Percentiles rank a stretch among this genome's conserved stretches.
Conservation (phyloP, 2,329 filamentous ascomycete genomes). For the Pestalotiopsis sp. region DNA sequence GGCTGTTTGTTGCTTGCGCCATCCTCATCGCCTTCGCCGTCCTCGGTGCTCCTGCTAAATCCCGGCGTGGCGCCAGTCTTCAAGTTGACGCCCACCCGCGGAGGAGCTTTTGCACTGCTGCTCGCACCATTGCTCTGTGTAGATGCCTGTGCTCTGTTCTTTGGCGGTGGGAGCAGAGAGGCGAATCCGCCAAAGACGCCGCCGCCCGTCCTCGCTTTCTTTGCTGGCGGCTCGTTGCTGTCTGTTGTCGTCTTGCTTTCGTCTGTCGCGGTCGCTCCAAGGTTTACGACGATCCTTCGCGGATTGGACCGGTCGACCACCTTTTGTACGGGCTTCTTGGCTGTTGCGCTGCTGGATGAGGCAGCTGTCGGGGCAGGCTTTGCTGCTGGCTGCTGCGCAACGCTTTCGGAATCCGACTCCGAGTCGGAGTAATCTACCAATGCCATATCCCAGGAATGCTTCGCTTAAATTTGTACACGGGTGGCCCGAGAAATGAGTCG, state of each 20-base stretch:
- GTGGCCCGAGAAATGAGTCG: neutral
- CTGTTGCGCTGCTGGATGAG: conserved; percentile 27
- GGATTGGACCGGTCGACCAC: conserved; percentile 80
- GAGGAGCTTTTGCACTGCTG: conserved; percentile 36
- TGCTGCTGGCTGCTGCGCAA: conserved; percentile 48
- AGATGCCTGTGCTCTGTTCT: conserved; percentile 51
- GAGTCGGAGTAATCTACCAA: conserved; percentile 86
- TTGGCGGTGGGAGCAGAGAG: conserved; percentile 83
- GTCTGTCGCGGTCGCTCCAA: conserved; percentile 59
- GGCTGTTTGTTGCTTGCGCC: conserved; percentile 48
- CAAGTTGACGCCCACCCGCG: conserved; percentile 66
- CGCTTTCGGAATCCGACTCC: conserved; percentile 66
- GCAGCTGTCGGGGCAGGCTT: conserved; percentile 20
- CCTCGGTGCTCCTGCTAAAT: conserved; percentile 64
- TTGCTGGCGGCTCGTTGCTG: conserved; percentile 65
- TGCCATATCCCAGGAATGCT: conserved; percentile 56
- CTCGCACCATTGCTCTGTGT: conserved; percentile 28
- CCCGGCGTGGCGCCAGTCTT: conserved; percentile 84
- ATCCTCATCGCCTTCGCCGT: conserved; percentile 30
- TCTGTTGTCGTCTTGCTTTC: conserved; percentile 32
- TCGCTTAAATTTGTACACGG: neutral
- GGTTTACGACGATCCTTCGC: conserved; percentile 80
- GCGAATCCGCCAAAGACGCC: conserved; percentile 81
- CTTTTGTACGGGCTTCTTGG: conserved; percentile 72
- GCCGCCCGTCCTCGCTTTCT: conserved; percentile 64